Base-by-base conservation (phyloP, 176 grass and related monocot species). In the Cenchrus americanus region DNA sequence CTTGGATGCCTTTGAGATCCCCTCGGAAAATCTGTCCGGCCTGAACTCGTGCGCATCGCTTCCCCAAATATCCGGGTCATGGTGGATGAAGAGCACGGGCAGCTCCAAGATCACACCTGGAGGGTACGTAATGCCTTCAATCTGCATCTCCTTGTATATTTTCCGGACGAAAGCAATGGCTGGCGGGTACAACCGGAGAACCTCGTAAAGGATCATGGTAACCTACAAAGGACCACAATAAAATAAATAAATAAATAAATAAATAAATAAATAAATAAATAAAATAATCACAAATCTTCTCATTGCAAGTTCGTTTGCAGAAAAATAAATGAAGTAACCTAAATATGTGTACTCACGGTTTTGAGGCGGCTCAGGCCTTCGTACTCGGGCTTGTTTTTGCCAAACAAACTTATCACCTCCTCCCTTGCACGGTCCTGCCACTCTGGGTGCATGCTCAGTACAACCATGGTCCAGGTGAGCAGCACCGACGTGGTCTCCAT, bases 161-260 rank as follows among this genome's bases (percentile, higher is more conserved):
- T 64, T 60, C 8, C 88, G 64, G 6, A 5, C 14, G 17, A 88
- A 17, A 11, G 13, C 12, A 14, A 37, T 32, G 7, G 5, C 64
- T 10, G 90, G 93, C 4, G 93, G 87, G 48, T 94, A 97, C 4
- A 97, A 2, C 14, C 94, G 52, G 21, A 97, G 83, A 43, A 97
- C 89, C 73, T 97, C 89, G 0, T 94, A 77, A 8, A 97, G 85
- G 60, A 97, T 90, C 94, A 97, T 94, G 0, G 87, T 92, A 66
- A 94, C 73, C 87, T 94, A 66, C 54, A 85, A 23, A 23, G 14
- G 40, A 10, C 27, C 27, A 17, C 9, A 22, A 0, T n/a, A n/a
- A n/a, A n/a, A n/a, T n/a, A n/a, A n/a, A n/a, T n/a, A n/a, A n/a
- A n/a, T n/a, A n/a, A n/a, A n/a, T n/a, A n/a, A n/a, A n/a, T n/a